These are phyloP conservation scores for Aristolochia californica DNA, from an alignment of 164 flowering plant genomes.

Conservation along the genomic window DNA sequence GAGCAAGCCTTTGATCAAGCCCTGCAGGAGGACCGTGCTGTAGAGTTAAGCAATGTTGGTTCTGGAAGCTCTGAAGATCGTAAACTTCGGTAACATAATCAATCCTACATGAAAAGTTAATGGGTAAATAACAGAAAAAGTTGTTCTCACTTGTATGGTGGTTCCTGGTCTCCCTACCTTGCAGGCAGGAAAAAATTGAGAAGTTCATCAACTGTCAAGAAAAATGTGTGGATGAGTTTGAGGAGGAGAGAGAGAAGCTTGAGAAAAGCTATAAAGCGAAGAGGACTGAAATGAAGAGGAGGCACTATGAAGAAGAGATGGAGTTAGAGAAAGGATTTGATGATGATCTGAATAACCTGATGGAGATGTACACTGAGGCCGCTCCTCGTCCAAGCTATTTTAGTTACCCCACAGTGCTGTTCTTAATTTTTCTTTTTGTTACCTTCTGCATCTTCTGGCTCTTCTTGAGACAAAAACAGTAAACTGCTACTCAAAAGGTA, in stretches of 20 bases:
- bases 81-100: slow-evolving; percentile 36
- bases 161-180: too few species aligned
- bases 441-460: not conserved
- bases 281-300: slow-evolving; percentile 33
- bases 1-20: slow-evolving; percentile 52
- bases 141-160: not conserved
- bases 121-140: not conserved
- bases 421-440: too few species aligned
- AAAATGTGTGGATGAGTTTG: slow-evolving; percentile 47
- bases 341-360: slow-evolving; percentile 30
- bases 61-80: slow-evolving; percentile 29
- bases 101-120: not conserved
- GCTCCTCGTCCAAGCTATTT: slow-evolving; percentile 9
- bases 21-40: slow-evolving; percentile 50
- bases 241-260: slow-evolving; percentile 40
- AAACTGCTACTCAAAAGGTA: too few species aligned
- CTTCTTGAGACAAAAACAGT: not conserved
- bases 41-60: slow-evolving; percentile 25
- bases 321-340: slow-evolving; percentile 46
- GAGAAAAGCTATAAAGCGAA: slow-evolving; percentile 29
- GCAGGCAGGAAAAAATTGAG: slow-evolving; percentile 34
- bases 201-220: slow-evolving; percentile 39
- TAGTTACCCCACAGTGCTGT: too few species aligned
- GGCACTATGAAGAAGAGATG: slow-evolving; percentile 40
- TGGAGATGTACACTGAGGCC: slow-evolving; percentile 31